Base-by-base conservation (phyloP, 495 filamentous ascomycete species). In the Penicillium bovifimosum region DNA sequence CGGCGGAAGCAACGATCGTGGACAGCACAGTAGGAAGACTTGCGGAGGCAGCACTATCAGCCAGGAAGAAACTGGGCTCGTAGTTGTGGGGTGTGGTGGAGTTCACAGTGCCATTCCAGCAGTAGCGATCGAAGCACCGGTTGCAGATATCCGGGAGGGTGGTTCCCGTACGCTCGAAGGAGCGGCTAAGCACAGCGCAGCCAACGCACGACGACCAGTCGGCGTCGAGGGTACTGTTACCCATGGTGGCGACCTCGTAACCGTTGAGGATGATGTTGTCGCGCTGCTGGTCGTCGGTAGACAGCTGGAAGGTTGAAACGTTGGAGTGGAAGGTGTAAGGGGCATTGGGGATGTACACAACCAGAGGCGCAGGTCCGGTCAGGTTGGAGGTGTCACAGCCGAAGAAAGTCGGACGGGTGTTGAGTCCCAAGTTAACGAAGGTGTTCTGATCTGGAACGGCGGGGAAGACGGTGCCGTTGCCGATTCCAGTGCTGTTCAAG, bases 321-420 rank as follows among this genome's bases (percentile, higher is more conserved):
- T 96, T 96, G 59, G 80, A 85, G 38, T 76, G 58, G 55, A 75
- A 77, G 33, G 78, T 81, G 70, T 93, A 96, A 0, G 92, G 92
- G 11, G 79, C 70, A 66, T 96, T 96, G 45, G 92, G 87, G n/a
- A 97, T 58, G 69, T 96, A 97, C 53, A 97, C 87, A 54, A 97
- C 67, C 29, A 96, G 59, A 0, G 92, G 92, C 0, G 85, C 71
- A 6, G 63, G 54, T 4, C 64, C 66, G 31, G 66, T 67, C 4
- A 56, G 55, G 68, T 95, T 95, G 50, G 72, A 67, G 36, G 73
- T 75, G 70, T 91, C 72, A 74, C 92, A 97, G 52, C 92, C 92
- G 70, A 97, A 97, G 76, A 97, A 96, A 7, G 90, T 89, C 0
- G 92, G 93, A 4, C 80, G 82, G 47, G 72, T 81, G 79, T 96